These are phyloP conservation scores for Cordyceps fumosorosea DNA, from an alignment of 2,329 filamentous ascomycete species.

Conservation along the genomic window DNA sequence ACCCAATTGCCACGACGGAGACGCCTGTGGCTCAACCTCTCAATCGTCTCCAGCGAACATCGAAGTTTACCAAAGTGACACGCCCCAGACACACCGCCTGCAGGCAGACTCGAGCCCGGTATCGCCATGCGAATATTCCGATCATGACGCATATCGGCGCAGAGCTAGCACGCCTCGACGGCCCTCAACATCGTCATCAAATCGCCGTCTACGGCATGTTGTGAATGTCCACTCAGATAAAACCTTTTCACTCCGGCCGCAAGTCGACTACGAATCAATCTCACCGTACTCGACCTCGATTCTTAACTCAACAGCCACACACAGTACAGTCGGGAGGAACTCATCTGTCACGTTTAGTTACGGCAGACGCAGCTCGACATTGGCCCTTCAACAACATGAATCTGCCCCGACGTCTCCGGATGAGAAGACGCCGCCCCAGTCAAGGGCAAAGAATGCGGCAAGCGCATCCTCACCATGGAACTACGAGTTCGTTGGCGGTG, in stretches of 20 bases:
- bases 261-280: conserved; percentile 24
- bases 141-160: neutral
- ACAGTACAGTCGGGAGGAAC: conserved; percentile 40
- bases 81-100: conserved; percentile 3
- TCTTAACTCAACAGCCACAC: conserved; percentile 40
- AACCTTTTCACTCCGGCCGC: conserved; percentile 47
- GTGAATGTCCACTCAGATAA: conserved; percentile 50
- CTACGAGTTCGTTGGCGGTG: conserved; percentile 47
- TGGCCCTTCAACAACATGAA: conserved; percentile 41
- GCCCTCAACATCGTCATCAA: conserved; percentile 22
- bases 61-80: conserved; percentile 2
- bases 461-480: conserved; percentile 40
- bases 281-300: conserved; percentile 32
- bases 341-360: conserved; percentile 41
- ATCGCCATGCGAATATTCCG: neutral
- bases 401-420: conserved; percentile 18
- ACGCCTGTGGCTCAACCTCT: neutral
- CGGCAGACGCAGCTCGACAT: conserved; percentile 41
- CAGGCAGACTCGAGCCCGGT: neutral
- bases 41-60: neutral
- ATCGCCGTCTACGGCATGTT: conserved; percentile 26
- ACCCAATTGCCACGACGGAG: neutral
- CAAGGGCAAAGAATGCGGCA: neutral
- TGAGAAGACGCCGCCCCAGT: neutral
- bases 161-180: conserved; percentile 16